These are phyloP conservation scores for Fusarium fracticaudum DNA, from an alignment of 2,329 filamentous ascomycete genomes.

Conservation along the genomic window DNA sequence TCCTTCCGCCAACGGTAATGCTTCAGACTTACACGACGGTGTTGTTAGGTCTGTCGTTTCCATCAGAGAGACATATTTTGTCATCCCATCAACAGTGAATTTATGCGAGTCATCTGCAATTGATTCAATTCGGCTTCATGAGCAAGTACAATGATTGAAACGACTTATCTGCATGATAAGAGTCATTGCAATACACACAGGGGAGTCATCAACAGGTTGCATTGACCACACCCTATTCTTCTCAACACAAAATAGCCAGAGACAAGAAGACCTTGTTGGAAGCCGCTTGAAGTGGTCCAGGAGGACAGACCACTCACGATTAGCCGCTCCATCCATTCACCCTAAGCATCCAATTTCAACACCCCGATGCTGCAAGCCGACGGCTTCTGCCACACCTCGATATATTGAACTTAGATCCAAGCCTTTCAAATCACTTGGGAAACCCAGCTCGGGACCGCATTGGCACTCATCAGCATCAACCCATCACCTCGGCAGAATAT, in stretches of 20 bases:
- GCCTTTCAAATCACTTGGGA: background rate
- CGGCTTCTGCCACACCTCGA: conserved; percentile 10
- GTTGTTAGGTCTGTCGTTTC: background rate
- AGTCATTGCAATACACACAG: background rate
- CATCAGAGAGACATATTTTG: background rate
- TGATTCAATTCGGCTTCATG: background rate
- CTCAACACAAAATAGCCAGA: conserved; percentile 15
- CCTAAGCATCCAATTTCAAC: conserved; percentile 8
- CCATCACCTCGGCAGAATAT: background rate
- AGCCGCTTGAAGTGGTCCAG: conserved; percentile 2
- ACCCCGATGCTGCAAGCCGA: conserved; percentile 3
- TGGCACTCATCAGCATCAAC: background rate
- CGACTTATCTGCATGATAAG: conserved; percentile 1
- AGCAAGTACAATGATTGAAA: background rate
- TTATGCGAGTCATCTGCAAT: background rate
- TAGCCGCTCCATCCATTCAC: conserved; percentile 35
- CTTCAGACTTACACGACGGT: conserved; percentile 13
- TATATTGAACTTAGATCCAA: conserved; percentile 8
- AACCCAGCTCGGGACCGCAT: background rate
- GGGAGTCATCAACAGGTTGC: conserved; percentile 22
- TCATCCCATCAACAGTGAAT: background rate
- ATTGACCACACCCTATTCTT: conserved; percentile 42
- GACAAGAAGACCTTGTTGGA: background rate
- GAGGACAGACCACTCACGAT: conserved; percentile 4
- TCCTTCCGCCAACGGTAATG: conserved; percentile 16